Conservation (phyloP, 805 yeast genomes). For the Schizosaccharomyces octosporus region DNA sequence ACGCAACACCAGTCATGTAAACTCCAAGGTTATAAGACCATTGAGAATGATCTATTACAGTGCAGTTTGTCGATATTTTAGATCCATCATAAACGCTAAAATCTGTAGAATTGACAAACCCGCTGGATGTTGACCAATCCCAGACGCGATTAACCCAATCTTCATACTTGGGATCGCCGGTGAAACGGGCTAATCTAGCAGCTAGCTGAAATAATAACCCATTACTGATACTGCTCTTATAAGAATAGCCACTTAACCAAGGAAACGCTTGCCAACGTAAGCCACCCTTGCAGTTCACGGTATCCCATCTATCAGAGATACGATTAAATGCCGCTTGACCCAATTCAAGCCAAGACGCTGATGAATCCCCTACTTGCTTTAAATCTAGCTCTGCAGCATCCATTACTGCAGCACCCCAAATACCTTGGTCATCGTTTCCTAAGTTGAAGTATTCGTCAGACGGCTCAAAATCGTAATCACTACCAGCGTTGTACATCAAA, state of each 20-base stretch:
- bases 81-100: constrained; percentile 44
- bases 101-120: constrained; percentile 17
- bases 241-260: constrained; percentile 71
- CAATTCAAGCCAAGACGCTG: constrained; percentile 50
- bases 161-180: constrained; percentile 43
- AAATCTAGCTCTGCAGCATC: constrained; percentile 67
- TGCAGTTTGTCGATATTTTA: constrained; percentile 22
- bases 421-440: constrained; percentile 85
- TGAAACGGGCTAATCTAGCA: constrained; percentile 62
- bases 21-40: constrained; percentile 62
- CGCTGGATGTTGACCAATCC: constrained; percentile 38
- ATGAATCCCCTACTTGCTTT: constrained; percentile 33
- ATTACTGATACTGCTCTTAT: constrained; percentile 70
- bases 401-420: constrained; percentile 77
- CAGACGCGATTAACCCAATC: constrained; percentile 50
- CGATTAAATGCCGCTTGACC: constrained; percentile 74
- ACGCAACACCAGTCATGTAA: constrained; percentile 44
- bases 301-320: constrained; percentile 62
- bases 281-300: constrained; percentile 41
- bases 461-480: constrained; percentile 46
- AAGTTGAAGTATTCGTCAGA: constrained; percentile 59
- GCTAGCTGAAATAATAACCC: constrained; percentile 61
- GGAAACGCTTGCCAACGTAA: constrained; percentile 78
- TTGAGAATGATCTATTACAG: constrained; percentile 23
- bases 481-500: constrained; percentile 39